Percentiles rank a stretch among this genome's conserved stretches.
Evolutionary conservation across 2,329 filamentous ascomycete genomes (phyloP).

Genomic region (Drechslera avenae): DNA sequence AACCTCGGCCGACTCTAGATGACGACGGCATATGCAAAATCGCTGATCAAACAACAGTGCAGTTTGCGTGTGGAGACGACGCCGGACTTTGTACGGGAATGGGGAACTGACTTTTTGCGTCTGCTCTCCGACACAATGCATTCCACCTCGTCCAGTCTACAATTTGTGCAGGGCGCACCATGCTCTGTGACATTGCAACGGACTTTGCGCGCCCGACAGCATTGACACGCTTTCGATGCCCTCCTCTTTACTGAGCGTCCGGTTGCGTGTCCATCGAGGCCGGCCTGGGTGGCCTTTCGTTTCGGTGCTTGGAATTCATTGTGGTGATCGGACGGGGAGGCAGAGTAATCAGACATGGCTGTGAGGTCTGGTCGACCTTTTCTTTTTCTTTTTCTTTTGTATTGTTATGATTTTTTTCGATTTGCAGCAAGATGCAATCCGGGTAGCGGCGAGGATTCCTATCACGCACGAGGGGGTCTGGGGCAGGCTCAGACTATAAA

Average conservation of each 20-base stretch:
- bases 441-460: conserved; percentile 18
- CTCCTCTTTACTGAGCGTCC: conserved; percentile 73
- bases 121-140: conserved; percentile 74
- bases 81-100: conserved; percentile 31
- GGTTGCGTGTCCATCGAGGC: conserved; percentile 55
- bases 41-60: conserved; percentile 16
- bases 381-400: background rate
- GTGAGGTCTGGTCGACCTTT: conserved; percentile 17
- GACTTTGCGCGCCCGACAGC: conserved; percentile 87
- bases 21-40: conserved; percentile 25
- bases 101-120: conserved; percentile 74
- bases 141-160: conserved; percentile 78
- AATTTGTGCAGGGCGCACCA: conserved; percentile 85
- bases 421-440: conserved; percentile 20
- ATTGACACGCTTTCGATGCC: conserved; percentile 89
- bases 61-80: conserved; percentile 17
- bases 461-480: conserved; percentile 32
- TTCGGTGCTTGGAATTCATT: conserved; percentile 53
- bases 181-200: conserved; percentile 91
- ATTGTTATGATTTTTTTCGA: background rate
- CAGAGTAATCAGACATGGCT: conserved; percentile 48
- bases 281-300: conserved; percentile 63
- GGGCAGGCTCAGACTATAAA: conserved; percentile 43
- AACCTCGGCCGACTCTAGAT: conserved; percentile 24
- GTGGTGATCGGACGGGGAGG: conserved; percentile 42